Base-by-base conservation (phyloP, 2,329 filamentous ascomycete genomes). In the Cladosporium oxysporum region DNA sequence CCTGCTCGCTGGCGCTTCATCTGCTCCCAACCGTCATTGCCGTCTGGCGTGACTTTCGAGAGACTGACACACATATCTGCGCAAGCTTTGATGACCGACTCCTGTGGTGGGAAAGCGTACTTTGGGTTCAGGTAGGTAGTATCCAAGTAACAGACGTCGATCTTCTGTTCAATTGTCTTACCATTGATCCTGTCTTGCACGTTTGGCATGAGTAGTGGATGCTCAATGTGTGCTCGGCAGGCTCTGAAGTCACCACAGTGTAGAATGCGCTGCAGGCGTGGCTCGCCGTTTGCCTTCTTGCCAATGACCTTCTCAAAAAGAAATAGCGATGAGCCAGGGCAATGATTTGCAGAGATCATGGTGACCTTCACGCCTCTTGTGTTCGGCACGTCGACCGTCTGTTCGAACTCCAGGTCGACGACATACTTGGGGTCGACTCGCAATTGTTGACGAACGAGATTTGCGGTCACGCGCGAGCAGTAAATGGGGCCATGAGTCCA, bases 221-320 rank as follows among this genome's bases (percentile, higher is more conserved):
- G 95, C 49, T 86, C 83, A 7, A 97, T 82, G 73, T 99, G 95
- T 28, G 88, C 89, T 57, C 90, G 88, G 76, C 93, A 97, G 12
- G 95, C 95, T 68, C 95, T 85, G 74, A 99, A 99, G 76, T 99
- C 95, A 57, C 95, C 95, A 74, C 95, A 99, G 75, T 99, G 95
- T 8, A 99, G 81, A 49, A 99, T 90, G 3, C 95, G 87, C 71
- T 96, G 93, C 2, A 86, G 77, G 60, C 85, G 88, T 2, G 84
- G 79, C 57, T 76, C 72, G 26, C 75, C 75, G 52, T 82, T 87
- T 16, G 83, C 79, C 0, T 88, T 86, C 70, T 85, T 88, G 1
- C 86, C 86, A 14, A 90, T 79, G 0, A 80, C 79, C 76, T 97
- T 97, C 76, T 97, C 91, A 71, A 97, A 98, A 0, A 99, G 83